phyloP scores from a whole-genome alignment of 2,329 filamentous ascomycete genomes.

The Colletotrichum sp. region DNA sequence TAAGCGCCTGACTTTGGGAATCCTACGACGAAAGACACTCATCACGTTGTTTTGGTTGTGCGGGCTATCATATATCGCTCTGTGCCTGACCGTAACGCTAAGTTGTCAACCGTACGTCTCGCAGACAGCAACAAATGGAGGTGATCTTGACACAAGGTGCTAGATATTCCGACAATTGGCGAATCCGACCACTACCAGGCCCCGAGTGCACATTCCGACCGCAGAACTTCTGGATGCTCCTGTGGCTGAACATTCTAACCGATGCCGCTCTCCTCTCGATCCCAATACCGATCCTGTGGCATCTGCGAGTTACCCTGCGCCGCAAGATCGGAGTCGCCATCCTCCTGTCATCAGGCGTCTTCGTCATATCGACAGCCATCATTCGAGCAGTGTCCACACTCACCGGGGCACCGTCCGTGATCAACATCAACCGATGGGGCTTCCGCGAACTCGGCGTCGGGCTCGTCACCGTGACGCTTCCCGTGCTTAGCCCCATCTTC shows the following conservation, averaged over 20 bases:
- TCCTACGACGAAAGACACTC: slow-evolving; percentile 21
- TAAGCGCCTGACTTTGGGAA: slow-evolving; percentile 25
- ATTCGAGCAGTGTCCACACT: slow-evolving; percentile 26
- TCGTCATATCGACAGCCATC: slow-evolving; percentile 30
- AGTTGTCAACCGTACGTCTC: slow-evolving; percentile 21
- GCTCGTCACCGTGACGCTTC: slow-evolving; percentile 22
- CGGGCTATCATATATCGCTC: slow-evolving; percentile 18
- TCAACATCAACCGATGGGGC: slow-evolving; percentile 26
- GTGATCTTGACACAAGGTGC: background rate
- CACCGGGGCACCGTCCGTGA: slow-evolving; percentile 23
- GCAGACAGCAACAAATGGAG: rapidly evolving
- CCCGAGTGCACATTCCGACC: slow-evolving; percentile 20
- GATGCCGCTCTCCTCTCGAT: slow-evolving; percentile 29
- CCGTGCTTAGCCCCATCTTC: slow-evolving; percentile 21
- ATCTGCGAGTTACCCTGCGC: slow-evolving; percentile 14
- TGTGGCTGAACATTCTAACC: slow-evolving; percentile 27
- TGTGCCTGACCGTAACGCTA: slow-evolving; percentile 19
- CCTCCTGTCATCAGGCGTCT: slow-evolving; percentile 28
- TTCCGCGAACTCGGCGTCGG: slow-evolving; percentile 28
- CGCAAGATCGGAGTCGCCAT: slow-evolving; percentile 25
- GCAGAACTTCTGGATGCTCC: slow-evolving; percentile 27
- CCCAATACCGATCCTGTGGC: slow-evolving; percentile 29
- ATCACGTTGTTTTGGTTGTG: slow-evolving; percentile 24
- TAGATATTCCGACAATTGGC: slow-evolving; percentile 25
- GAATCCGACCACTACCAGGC: slow-evolving; percentile 25